Conservation (phyloP, 805 yeast genomes). For the Ogataea angusta region DNA sequence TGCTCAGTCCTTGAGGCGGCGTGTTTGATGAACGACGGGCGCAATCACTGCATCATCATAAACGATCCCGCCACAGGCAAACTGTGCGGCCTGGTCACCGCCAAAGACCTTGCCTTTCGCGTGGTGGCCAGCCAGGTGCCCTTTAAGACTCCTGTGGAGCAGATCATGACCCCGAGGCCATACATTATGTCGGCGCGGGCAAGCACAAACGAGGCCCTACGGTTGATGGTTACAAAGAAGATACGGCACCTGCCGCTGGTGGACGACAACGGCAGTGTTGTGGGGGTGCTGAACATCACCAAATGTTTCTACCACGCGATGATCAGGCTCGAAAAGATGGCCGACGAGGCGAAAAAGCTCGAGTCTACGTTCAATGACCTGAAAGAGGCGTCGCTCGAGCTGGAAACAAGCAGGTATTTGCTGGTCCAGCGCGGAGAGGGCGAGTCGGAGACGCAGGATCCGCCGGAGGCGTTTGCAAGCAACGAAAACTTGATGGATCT, state of each 20-base stretch:
- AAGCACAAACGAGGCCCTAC: constrained; percentile 41
- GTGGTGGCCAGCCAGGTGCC: constrained; percentile 34
- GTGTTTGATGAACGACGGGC: constrained; percentile 35
- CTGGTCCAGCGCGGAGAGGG: constrained; percentile 15
- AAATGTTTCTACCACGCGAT: constrained; percentile 47
- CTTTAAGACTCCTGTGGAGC: constrained; percentile 28
- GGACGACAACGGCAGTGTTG: constrained; percentile 34
- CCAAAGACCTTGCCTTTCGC: constrained; percentile 45
- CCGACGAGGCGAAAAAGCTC: constrained; percentile 35
- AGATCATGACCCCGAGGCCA: constrained; percentile 41
- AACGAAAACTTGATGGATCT: constrained; percentile 25
- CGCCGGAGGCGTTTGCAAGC: constrained; percentile 16
- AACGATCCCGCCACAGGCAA: constrained; percentile 26
- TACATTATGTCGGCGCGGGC: constrained; percentile 34
- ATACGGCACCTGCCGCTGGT: constrained; percentile 43
- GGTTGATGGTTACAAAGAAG: constrained; percentile 39
- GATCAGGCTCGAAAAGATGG: constrained; percentile 39
- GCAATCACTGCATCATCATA: constrained; percentile 42
- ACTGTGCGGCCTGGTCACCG: constrained; percentile 41
- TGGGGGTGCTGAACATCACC: constrained; percentile 45
- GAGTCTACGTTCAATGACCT: constrained; percentile 31
- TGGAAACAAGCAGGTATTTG: constrained; percentile 21
- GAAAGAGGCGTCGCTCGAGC: constrained; percentile 18
- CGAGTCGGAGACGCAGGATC: constrained; percentile 12
- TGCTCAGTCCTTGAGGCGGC: constrained; percentile 35